Percentiles rank a stretch among this genome's conserved stretches.
These are phyloP conservation scores for Crucihimalaya himalaica DNA, from an alignment of 345 rosid genomes.

Conservation along the genomic window DNA sequence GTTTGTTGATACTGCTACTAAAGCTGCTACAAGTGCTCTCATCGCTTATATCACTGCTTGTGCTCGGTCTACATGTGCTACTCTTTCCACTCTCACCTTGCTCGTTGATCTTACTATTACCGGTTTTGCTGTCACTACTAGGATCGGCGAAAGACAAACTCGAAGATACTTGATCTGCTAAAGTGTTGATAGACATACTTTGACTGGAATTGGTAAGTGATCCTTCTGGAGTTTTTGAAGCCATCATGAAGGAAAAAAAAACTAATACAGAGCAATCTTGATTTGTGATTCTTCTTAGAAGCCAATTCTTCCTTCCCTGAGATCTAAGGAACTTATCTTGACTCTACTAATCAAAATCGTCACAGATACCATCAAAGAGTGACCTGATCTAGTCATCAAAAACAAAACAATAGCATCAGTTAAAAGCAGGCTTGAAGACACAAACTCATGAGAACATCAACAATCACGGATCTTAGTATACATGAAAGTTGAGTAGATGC, in stretches of 20 bases:
- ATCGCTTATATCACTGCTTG: constrained; percentile 80
- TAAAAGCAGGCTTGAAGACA: not conserved
- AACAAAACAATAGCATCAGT: constrained; percentile 16
- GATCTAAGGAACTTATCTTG: constrained; percentile 20
- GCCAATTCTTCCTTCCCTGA: constrained; percentile 37
- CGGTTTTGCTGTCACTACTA: constrained; percentile 47
- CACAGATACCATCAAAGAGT: constrained; percentile 40
- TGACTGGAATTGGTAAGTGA: constrained; percentile 39
- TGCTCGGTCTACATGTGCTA: constrained; percentile 66
- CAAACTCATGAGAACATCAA: not conserved
- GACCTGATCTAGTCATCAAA: constrained; percentile 21
- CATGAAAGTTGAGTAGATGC: not conserved
- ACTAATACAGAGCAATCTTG: constrained; percentile 26
- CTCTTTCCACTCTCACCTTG: constrained; percentile 71
- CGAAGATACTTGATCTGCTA: constrained; percentile 56
- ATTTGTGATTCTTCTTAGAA: constrained; percentile 18
- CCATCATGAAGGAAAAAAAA: constrained; percentile 45
- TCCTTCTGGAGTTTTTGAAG: constrained; percentile 54
- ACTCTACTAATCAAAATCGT: constrained; percentile 26
- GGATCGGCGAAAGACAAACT: constrained; percentile 53
- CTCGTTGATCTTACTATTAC: constrained; percentile 41
- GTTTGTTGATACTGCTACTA: constrained; percentile 70
- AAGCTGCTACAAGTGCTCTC: constrained; percentile 84
- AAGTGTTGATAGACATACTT: constrained; percentile 41
- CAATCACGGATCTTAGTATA: constrained; percentile 7